Evolutionary conservation across 768 basidiomycete species (phyloP).

Genomic region (Mycena rebaudengoi): DNA sequence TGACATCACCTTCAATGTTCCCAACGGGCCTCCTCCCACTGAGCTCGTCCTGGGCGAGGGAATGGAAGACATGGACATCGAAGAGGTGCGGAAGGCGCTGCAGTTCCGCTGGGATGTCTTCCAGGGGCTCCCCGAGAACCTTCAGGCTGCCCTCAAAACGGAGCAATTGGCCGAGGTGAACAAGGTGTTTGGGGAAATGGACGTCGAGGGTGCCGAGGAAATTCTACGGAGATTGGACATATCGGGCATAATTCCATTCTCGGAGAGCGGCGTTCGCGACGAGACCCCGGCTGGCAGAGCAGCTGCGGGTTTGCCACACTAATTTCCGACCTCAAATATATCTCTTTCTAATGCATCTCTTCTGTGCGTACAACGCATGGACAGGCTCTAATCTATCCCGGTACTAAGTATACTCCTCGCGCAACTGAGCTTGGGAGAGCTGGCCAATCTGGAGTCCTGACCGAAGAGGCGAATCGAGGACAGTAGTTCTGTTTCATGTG

Average conservation of each 20-base stretch:
- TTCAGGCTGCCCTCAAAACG: conserved; percentile 81
- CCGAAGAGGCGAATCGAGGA: too few species aligned
- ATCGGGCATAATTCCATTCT: conserved; percentile 91
- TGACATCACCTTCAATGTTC: conserved; percentile 90
- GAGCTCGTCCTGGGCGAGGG: conserved; percentile 89
- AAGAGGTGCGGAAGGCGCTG: conserved; percentile 86
- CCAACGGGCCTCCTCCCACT: conserved; percentile 94
- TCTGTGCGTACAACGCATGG: too few species aligned
- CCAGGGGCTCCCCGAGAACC: conserved; percentile 66
- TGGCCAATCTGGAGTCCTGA: too few species aligned
- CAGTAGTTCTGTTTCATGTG: too few species aligned
- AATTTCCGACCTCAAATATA: too few species aligned
- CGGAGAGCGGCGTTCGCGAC: conserved; percentile 77
- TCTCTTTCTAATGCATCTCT: too few species aligned
- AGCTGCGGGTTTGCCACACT: conserved; percentile 17
- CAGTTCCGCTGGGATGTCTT: conserved; percentile 95
- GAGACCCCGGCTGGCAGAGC: conserved; percentile 57
- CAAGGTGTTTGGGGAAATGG: conserved; percentile 87
- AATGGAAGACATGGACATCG: conserved; percentile 80
- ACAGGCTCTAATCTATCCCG: too few species aligned
- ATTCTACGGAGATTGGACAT: conserved; percentile 83
- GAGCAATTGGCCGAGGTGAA: conserved; percentile 86
- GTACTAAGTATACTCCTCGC: too few species aligned
- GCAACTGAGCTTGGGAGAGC: too few species aligned
- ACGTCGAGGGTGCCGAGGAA: conserved; percentile 82